A percentile compares a stretch with the other conserved stretches of the same genome.
phyloP scores from a whole-genome alignment of 371 early-diverging fungal species.

The Apophysomyces trapeziformis region DNA sequence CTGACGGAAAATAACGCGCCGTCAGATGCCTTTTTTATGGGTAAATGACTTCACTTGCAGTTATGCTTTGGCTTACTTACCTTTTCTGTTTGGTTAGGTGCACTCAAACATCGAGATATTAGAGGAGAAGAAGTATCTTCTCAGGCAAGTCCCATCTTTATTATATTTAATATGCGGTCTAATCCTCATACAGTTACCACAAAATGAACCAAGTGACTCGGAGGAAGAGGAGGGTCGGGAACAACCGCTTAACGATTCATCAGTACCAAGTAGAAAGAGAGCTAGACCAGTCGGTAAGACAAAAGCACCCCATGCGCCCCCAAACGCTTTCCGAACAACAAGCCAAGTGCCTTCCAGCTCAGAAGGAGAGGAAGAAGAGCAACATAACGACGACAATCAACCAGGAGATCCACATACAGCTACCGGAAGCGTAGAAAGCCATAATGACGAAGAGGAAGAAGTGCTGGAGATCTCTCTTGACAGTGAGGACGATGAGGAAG shows the following conservation, averaged over 20 bases:
- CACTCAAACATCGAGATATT: constrained; percentile 77
- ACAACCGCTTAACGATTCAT: not conserved
- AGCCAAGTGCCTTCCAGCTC: constrained; percentile 26
- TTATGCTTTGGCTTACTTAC: no score
- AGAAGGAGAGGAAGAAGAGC: constrained; percentile 30
- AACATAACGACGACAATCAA: constrained; percentile 17
- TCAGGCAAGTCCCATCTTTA: constrained; percentile 49
- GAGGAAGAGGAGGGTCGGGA: constrained; percentile 22
- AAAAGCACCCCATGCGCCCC: not conserved
- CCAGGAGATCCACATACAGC: not conserved
- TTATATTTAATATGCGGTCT: not conserved
- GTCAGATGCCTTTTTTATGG: constrained; percentile 64
- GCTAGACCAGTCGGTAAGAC: not conserved
- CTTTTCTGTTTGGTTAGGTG: constrained; percentile 39
- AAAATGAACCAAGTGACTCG: constrained; percentile 18
- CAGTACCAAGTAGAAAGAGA: constrained; percentile 1
- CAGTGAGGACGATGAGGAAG: constrained; percentile 9
- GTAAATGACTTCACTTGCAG: constrained; percentile 23
- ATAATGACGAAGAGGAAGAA: constrained; percentile 4
- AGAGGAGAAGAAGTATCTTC: constrained; percentile 74
- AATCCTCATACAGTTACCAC: not conserved
- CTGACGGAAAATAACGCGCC: constrained; percentile 71
- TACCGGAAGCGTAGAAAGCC: not conserved
- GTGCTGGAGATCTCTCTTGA: constrained; percentile 10
- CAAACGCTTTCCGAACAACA: constrained; percentile 16